Percentiles rank a stretch among this genome's conserved stretches.
Evolutionary conservation across 148 eudicot genomes (phyloP).

Genomic region (Chenopodium formosanum): DNA sequence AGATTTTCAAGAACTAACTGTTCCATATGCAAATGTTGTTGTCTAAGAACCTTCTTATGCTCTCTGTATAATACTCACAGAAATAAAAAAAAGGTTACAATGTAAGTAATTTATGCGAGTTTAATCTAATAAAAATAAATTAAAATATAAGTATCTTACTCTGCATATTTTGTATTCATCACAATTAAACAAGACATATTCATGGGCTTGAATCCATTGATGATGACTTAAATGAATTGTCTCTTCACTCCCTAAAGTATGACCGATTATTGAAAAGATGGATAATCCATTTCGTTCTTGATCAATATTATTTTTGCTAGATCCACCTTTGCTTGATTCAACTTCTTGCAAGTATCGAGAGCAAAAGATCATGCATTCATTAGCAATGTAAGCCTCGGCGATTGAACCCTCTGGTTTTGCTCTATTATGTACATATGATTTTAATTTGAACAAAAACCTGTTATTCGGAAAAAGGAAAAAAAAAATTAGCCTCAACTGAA

Average conservation of each 20-base stretch:
- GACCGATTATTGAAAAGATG: background rate
- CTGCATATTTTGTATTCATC: background rate
- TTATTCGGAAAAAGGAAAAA: too few relatives aligned
- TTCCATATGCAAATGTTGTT: background rate
- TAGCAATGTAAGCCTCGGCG: too few relatives aligned
- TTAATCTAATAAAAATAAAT: too few relatives aligned
- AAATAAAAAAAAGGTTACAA: too few relatives aligned
- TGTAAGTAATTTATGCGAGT: too few relatives aligned
- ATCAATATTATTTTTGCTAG: background rate
- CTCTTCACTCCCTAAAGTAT: background rate
- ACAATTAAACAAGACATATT: background rate
- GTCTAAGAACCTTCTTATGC: background rate
- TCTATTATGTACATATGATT: background rate
- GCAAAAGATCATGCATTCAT: too few relatives aligned
- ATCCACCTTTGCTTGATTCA: too few relatives aligned
- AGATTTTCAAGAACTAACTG: background rate
- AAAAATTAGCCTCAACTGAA: too few relatives aligned
- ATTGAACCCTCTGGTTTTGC: background rate
- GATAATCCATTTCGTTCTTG: background rate
- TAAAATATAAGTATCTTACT: background rate
- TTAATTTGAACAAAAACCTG: background rate
- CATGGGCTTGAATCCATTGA: background rate
- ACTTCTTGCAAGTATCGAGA: too few relatives aligned
- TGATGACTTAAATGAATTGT: background rate
- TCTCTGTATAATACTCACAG: background rate